A percentile compares a stretch with the other conserved stretches of the same genome.
Evolutionary conservation across 2,329 filamentous ascomycete genomes (phyloP).

Genomic region (Dothistroma septosporum): DNA sequence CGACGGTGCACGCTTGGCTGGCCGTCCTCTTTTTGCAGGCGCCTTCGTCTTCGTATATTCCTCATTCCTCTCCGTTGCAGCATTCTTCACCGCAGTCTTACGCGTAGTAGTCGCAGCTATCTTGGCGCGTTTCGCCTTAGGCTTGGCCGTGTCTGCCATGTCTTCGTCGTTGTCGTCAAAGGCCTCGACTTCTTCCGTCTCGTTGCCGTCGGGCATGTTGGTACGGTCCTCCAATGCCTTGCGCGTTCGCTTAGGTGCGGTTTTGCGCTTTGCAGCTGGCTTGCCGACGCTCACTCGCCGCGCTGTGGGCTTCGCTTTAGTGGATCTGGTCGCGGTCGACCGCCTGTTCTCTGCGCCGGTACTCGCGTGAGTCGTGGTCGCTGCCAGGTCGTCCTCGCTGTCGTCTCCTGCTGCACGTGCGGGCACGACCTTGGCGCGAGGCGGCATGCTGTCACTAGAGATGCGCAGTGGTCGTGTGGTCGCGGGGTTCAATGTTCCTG

Average conservation of each 20-base stretch:
- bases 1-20: constrained; percentile 31
- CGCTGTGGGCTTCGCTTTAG: constrained; percentile 36
- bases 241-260: constrained; percentile 36
- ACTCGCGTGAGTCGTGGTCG: constrained; percentile 13
- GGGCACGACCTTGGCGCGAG: constrained; percentile 13
- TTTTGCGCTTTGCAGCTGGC: constrained; percentile 38
- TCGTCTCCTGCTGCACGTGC: constrained; percentile 16
- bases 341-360: constrained; percentile 19
- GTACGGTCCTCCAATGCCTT: constrained; percentile 41
- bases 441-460: constrained; percentile 11
- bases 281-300: constrained; percentile 38
- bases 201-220: constrained; percentile 37
- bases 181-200: constrained; percentile 41
- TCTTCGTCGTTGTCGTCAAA: constrained; percentile 43
- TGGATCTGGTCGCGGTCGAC: constrained; percentile 28
- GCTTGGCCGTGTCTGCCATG: constrained; percentile 29
- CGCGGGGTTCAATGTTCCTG: background rate
- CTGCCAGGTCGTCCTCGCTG: constrained; percentile 22
- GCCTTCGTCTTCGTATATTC: constrained; percentile 12
- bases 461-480: background rate
- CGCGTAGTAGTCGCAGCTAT: constrained; percentile 26
- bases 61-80: constrained; percentile 15
- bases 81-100: constrained; percentile 14
- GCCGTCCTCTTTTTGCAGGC: constrained; percentile 26
- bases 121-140: constrained; percentile 32